phyloP scores from a whole-genome alignment of 2,329 filamentous ascomycete species.

The Cordyceps pruinosa region DNA sequence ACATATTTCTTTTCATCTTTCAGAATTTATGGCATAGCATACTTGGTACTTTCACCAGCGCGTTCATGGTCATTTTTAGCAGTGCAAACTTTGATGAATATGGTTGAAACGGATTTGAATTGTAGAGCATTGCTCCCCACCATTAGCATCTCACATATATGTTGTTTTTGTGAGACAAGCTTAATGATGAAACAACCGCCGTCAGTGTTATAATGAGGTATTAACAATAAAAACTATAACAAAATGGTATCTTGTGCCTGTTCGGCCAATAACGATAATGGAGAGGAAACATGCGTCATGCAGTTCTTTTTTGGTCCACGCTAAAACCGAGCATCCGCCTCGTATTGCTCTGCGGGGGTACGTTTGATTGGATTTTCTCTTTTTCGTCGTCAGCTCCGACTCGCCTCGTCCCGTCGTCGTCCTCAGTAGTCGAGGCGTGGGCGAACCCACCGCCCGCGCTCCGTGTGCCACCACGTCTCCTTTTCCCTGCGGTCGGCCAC shows the following conservation, averaged over 20 bases:
- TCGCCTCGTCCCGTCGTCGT: not conserved
- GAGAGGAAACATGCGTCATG: conserved; percentile 2
- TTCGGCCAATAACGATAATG: not conserved
- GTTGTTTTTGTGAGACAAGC: not conserved
- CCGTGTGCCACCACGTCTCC: conserved; percentile 45
- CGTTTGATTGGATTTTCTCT: not conserved
- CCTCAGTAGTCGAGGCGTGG: not conserved
- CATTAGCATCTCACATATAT: not conserved
- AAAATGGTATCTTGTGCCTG: conserved; percentile 4
- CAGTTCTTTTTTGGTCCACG: not conserved
- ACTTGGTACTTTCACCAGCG: not conserved
- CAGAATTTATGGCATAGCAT: conserved; percentile 1
- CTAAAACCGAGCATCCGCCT: not conserved
- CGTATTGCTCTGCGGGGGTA: not conserved
- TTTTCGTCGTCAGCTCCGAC: not conserved
- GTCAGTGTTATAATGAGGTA: not conserved
- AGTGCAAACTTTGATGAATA: not conserved
- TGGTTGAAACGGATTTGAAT: not conserved
- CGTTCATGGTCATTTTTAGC: not conserved
- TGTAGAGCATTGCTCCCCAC: not conserved
- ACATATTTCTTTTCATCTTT: not conserved
- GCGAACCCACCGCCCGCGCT: conserved; percentile 38
- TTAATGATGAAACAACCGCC: not conserved
- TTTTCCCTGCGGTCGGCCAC: conserved; percentile 40
- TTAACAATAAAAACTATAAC: not conserved